Conservation (phyloP, 2,329 filamentous ascomycete species). For the Nothomitra cinnamomea region DNA sequence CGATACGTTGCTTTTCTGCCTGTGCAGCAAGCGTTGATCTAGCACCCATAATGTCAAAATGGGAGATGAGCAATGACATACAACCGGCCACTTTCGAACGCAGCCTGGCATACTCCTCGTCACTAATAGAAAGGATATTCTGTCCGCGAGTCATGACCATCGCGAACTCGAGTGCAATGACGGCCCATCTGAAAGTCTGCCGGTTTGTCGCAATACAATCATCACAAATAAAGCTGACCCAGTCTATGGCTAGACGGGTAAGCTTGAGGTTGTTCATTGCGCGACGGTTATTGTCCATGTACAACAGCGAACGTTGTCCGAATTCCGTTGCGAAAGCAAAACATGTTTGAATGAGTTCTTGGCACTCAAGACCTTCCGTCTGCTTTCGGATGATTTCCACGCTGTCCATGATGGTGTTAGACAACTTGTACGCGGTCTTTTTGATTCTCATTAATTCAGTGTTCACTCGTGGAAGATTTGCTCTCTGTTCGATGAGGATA, state of each 20-base stretch:
- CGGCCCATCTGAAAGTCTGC: constrained; percentile 95
- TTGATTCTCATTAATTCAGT: constrained; percentile 83
- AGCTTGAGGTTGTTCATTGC: constrained; percentile 96
- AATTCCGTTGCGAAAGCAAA: constrained; percentile 99
- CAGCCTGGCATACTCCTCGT: constrained; percentile 70
- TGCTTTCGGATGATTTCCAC: constrained; percentile 85
- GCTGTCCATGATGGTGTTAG: constrained; percentile 97
- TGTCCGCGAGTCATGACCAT: constrained; percentile 94
- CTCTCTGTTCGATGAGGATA: constrained; percentile 78
- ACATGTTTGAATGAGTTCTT: constrained; percentile 92
- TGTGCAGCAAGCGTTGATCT: constrained; percentile 85
- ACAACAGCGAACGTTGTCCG: constrained; percentile 80
- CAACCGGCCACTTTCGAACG: constrained; percentile 85
- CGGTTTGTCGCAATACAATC: constrained; percentile 88
- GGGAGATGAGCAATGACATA: constrained; percentile 92
- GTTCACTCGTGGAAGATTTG: constrained; percentile 86
- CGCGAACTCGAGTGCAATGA: constrained; percentile 84
- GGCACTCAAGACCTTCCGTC: constrained; percentile 67
- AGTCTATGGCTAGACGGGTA: constrained; percentile 82
- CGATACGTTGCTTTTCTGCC: constrained; percentile 76
- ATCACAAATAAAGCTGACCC: constrained; percentile 96
- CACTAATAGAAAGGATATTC: constrained; percentile 79
- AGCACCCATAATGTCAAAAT: constrained; percentile 98
- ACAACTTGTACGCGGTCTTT: constrained; percentile 87
- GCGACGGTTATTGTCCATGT: constrained; percentile 88